Percentiles rank a stretch among this genome's conserved stretches.
These are phyloP conservation scores for Rhizoclosmatium globosum DNA, from an alignment of 192 early-diverging fungal species.

Conservation along the genomic window DNA sequence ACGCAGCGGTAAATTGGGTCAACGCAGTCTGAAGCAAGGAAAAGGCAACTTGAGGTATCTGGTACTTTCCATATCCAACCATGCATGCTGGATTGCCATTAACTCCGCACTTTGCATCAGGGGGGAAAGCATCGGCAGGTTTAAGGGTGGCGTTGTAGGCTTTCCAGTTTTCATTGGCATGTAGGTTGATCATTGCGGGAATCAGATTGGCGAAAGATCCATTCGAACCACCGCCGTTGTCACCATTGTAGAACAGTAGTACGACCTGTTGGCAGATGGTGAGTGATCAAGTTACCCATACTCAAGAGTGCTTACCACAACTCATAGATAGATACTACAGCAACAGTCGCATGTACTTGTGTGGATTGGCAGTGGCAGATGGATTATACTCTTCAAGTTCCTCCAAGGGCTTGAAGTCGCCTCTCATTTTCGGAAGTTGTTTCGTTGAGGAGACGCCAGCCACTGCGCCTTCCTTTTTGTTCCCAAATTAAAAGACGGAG, in stretches of 20 bases:
- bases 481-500: no score
- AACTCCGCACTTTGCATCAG: background rate
- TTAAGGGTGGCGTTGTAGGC: slow-evolving; percentile 18
- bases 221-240: slow-evolving; percentile 34
- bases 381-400: background rate
- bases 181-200: slow-evolving; percentile 3
- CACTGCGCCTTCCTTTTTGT: no score
- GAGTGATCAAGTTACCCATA: background rate
- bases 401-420: no score
- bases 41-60: slow-evolving; percentile 24
- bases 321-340: slow-evolving; percentile 14
- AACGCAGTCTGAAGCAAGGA: background rate
- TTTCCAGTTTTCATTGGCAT: slow-evolving; percentile 14
- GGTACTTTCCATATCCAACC: slow-evolving; percentile 15
- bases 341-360: slow-evolving; percentile 23
- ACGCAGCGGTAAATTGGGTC: slow-evolving; percentile 17
- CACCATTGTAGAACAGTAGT: slow-evolving; percentile 40
- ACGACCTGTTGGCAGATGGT: slow-evolving; percentile 1
- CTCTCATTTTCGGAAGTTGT: no score
- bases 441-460: no score
- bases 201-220: slow-evolving; percentile 3
- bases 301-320: background rate
- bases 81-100: slow-evolving; percentile 17
- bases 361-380: background rate
- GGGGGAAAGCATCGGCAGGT: background rate